Conservation (phyloP, 176 grass and related monocot species). For the Oryza rufipogon region DNA sequence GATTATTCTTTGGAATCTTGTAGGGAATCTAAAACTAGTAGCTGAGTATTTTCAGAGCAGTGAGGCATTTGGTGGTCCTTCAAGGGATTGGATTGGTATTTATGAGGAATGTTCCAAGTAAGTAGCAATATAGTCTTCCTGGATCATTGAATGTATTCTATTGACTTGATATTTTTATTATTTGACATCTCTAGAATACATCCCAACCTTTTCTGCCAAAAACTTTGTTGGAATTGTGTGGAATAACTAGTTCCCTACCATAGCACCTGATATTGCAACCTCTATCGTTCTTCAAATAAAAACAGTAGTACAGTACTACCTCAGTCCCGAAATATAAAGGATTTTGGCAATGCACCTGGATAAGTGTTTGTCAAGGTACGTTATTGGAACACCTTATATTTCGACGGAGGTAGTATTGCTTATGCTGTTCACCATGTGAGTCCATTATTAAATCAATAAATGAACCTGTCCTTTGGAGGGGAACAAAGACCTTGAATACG, state of each 20-base stretch:
- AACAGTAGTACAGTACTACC: too few relatives aligned
- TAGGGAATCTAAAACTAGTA: constrained; percentile 87
- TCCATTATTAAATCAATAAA: background rate
- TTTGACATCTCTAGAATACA: background rate
- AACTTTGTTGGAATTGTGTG: background rate
- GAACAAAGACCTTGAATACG: background rate
- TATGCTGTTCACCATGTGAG: background rate
- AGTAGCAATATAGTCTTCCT: constrained; percentile 43
- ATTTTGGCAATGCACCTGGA: too few relatives aligned
- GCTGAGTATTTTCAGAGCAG: constrained; percentile 96
- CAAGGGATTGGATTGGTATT: constrained; percentile 94
- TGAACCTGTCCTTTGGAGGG: constrained; percentile 2
- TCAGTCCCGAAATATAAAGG: too few relatives aligned
- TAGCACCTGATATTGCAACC: background rate
- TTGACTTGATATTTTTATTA: background rate
- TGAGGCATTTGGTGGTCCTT: constrained; percentile 84
- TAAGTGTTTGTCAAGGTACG: too few relatives aligned
- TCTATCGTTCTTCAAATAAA: background rate
- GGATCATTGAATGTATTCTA: constrained; percentile 12
- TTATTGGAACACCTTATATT: too few relatives aligned
- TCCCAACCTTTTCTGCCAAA: background rate
- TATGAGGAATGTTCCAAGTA: constrained; percentile 99
- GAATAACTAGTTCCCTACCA: constrained; percentile 16
- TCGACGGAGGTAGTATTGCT: background rate
- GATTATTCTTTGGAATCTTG: constrained; percentile 19